phyloP scores from a whole-genome alignment of 768 basidiomycete genomes.

The Rhizopogon sp. region DNA sequence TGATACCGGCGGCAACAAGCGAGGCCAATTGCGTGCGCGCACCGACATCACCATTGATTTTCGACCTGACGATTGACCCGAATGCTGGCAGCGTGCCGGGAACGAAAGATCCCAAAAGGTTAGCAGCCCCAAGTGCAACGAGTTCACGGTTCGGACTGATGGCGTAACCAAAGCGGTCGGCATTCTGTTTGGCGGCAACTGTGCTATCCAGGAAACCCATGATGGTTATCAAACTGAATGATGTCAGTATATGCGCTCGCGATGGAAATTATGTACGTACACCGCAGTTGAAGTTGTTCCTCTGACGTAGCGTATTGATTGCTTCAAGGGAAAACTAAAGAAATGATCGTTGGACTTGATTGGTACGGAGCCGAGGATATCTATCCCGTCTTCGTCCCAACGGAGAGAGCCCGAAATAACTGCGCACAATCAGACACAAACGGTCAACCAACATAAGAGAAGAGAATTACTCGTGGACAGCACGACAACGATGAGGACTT shows the following conservation, averaged over 20 bases:
- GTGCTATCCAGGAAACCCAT: slow-evolving; percentile 94
- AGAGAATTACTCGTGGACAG: slow-evolving; percentile 65
- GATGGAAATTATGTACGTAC: slow-evolving; percentile 30
- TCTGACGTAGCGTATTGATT: slow-evolving; percentile 58
- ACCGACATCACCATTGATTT: slow-evolving; percentile 89
- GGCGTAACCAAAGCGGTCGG: slow-evolving; percentile 76
- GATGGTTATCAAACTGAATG: slow-evolving; percentile 62
- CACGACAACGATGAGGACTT: slow-evolving; percentile 86
- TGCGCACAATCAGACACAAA: slow-evolving; percentile 23
- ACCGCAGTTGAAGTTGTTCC: slow-evolving; percentile 83
- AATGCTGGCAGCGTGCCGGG: slow-evolving; percentile 90
- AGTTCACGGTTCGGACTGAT: slow-evolving; percentile 94
- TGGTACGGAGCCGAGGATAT: slow-evolving; percentile 77
- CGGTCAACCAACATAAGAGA: not conserved
- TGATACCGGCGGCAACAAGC: slow-evolving; percentile 64
- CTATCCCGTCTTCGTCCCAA: slow-evolving; percentile 79
- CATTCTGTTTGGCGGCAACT: slow-evolving; percentile 92
- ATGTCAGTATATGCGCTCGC: not conserved
- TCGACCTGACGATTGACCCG: slow-evolving; percentile 87
- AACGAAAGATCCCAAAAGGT: slow-evolving; percentile 73
- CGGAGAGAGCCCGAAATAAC: slow-evolving; percentile 62
- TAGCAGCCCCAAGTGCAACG: slow-evolving; percentile 83
- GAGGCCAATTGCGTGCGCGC: slow-evolving; percentile 88
- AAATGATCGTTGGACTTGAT: slow-evolving; percentile 57
- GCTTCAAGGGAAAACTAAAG: slow-evolving; percentile 68